Conservation (phyloP, 768 basidiomycete species). For the Agaricus sinodeliciosus region DNA sequence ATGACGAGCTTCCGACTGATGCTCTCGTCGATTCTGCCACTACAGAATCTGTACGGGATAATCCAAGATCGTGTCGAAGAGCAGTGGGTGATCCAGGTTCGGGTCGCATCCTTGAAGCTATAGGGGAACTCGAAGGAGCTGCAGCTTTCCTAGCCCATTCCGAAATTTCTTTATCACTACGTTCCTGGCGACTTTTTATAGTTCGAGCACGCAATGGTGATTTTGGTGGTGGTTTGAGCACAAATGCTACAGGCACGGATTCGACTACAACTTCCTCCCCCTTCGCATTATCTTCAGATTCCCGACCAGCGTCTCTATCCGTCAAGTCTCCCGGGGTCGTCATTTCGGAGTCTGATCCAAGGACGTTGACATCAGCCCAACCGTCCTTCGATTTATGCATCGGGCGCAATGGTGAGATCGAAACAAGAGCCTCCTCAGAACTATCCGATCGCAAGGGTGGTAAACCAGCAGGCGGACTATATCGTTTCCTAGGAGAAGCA, state of each 20-base stretch:
- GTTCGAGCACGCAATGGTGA: conserved; percentile 49
- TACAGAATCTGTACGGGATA: conserved; percentile 17
- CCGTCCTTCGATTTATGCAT: conserved; percentile 8
- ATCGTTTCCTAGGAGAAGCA: conserved; percentile 39
- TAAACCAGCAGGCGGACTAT: conserved; percentile 44
- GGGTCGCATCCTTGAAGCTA: background rate
- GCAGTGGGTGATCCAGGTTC: background rate
- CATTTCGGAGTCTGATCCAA: conserved; percentile 14
- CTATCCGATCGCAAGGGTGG: conserved; percentile 52
- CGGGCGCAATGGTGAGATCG: background rate
- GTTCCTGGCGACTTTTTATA: background rate
- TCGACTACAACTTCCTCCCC: conserved; percentile 23
- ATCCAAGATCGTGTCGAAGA: background rate
- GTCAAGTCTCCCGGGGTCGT: conserved; percentile 10
- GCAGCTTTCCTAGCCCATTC: conserved; percentile 23
- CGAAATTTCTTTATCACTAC: conserved; percentile 23
- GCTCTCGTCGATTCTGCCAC: conserved; percentile 28
- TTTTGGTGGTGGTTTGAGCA: conserved; percentile 32
- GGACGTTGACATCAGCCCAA: conserved; percentile 1
- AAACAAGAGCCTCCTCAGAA: conserved; percentile 32
- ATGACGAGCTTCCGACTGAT: conserved; percentile 31
- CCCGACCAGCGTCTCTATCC: conserved; percentile 16
- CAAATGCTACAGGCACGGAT: conserved; percentile 30
- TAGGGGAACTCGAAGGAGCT: conserved; percentile 16
- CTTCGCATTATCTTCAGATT: background rate